phyloP scores from a whole-genome alignment of 2,329 filamentous ascomycete species.

The Akanthomyces muscarius region DNA sequence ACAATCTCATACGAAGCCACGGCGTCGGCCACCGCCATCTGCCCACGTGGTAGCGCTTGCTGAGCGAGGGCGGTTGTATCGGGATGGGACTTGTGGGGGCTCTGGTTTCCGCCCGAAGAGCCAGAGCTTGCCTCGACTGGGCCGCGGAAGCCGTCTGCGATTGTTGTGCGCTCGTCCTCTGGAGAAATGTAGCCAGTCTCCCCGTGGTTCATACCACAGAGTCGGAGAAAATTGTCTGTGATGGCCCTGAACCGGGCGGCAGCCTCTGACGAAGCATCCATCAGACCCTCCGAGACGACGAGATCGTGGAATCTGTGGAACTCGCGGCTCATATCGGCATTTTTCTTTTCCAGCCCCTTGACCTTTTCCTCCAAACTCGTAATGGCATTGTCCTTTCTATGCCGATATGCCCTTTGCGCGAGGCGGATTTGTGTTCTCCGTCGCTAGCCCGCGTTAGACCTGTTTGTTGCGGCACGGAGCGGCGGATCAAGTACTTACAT shows the following conservation, averaged over 20 bases:
- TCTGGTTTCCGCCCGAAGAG: constrained; percentile 5
- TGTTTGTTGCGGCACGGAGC: constrained; percentile 4
- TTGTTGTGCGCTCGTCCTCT: constrained; percentile 15
- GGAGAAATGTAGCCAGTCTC: constrained; percentile 23
- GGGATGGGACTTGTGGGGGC: constrained; percentile 9
- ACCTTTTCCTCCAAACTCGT: constrained; percentile 68
- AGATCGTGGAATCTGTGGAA: constrained; percentile 66
- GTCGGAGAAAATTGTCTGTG: constrained; percentile 54
- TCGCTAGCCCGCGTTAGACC: constrained; percentile 47
- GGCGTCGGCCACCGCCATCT: constrained; percentile 5
- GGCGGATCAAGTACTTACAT: constrained; percentile 54
- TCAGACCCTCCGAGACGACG: constrained; percentile 52
- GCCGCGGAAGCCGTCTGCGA: not conserved
- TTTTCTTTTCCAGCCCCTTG: constrained; percentile 61
- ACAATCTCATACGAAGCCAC: constrained; percentile 43
- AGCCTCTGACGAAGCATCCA: constrained; percentile 54
- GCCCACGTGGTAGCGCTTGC: constrained; percentile 1
- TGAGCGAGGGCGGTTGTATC: constrained; percentile 13
- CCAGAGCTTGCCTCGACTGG: not conserved
- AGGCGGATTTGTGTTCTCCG: constrained; percentile 83
- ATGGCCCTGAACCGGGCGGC: constrained; percentile 53
- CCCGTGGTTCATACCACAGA: constrained; percentile 46
- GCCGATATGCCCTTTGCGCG: constrained; percentile 79
- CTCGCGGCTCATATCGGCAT: constrained; percentile 69
- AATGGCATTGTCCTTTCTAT: constrained; percentile 80